Evolutionary conservation across 2,329 filamentous ascomycete species (phyloP), one percentile per base, ranked within the genome.

Genomic region (Aspergillus sp.): DNA sequence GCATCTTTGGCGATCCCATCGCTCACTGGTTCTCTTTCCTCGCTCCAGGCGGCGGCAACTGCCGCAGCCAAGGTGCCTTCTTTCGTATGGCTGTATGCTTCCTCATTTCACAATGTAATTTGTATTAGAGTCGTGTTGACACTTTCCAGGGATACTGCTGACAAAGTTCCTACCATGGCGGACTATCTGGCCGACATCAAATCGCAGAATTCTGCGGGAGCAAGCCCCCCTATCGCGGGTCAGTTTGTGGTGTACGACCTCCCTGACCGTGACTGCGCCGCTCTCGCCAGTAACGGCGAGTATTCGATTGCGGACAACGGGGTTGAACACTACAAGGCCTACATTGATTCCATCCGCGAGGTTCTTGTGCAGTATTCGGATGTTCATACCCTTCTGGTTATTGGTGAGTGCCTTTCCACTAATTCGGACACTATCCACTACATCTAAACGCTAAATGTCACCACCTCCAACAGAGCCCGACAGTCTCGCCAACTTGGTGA

Each of bases 231-330:
- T 3, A 69, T 81, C 59, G 78, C 81, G n/a, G 81, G 79, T 15
- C 78, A 78, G 1, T 83, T 88, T 57, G 86, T 88, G 58, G 83
- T 88, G 55, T 88, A 88, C 72, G 83, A 88, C 70, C 75, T 88
- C 11, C 86, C 86, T 50, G 85, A 87, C 66, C 83, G 86, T 70
- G 86, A 88, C 70, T 88, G 86, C 68, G 82, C 86, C 11, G 86
- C 86, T 52, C 77, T 84, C 66, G 85, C 86, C 13, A 88, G 85
- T 63, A 88, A 88, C 68, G 86, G 86, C 62, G 86, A 88, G 72
- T 82, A 85, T 48, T 75, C 78, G 19, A 83, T 87, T 58, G 84
- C 81, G 60, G 73, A 87, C 58, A 73, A 82, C 55, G 77, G 82
- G 19, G 73, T 79, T 36, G 78, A 75, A 38, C 79, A 82, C 30